Base-by-base conservation (phyloP, 495 filamentous ascomycete species). In the Penicillium bovifimosum region DNA sequence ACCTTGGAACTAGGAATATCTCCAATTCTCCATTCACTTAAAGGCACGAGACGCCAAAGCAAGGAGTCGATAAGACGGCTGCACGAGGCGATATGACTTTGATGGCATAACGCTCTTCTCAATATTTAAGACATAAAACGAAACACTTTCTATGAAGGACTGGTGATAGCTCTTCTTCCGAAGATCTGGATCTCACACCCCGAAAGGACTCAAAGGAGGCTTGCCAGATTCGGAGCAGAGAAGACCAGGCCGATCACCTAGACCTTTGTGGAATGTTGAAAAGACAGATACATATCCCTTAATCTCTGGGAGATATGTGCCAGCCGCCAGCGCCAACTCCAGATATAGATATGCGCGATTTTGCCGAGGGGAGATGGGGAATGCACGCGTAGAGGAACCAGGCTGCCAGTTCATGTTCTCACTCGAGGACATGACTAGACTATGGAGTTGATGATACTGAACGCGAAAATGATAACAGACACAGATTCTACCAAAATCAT, bases 211-310 rank as follows among this genome's bases (percentile, higher is more conserved):
- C 2, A 0, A 42, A 42, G 11, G n/a, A 31, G 36, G 48, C 5
- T 32, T 34, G 47, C 36, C 26, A 41, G 47, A 50, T 50, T 26
- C 48, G 50, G 41, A 14, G 2, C 9, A 51, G 14, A 35, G 33
- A 49, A 17, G 41, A 46, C 47, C 44, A 51, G 51, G 41, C 43
- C 27, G 56, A 55, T 53, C 46, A 40, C 35, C 50, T 53, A 44
- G 60, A 41, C 35, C 58, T 36, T 40, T 62, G 62, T 62, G 62
- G 62, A 64, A 64, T 64, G 62, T 55, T n/a, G 45, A 27, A 14
- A 31, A 20, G 9, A 31, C 8, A 44, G 46, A 13, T 13, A 43
- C 11, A 3, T 29, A n/a, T 8, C n/a, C 26, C 8, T 26, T 14
- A 24, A 10, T 41, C 39, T 11, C 11, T 41, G 41, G 9, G 20